Base-by-base conservation (phyloP, 2,329 filamentous ascomycete genomes). In the Calycina herbarum region DNA sequence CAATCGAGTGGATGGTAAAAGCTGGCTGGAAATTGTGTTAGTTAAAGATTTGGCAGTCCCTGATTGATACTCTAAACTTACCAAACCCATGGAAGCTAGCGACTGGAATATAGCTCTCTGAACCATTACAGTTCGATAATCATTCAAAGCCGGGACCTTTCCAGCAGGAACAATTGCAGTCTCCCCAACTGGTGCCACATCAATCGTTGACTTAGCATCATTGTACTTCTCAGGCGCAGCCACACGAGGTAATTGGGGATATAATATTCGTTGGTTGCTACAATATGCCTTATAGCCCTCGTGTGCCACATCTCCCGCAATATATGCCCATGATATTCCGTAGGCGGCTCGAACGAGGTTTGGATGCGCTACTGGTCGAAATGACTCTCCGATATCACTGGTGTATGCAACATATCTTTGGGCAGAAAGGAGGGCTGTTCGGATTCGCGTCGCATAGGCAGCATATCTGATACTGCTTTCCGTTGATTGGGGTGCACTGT, bases 331-430 rank as follows among this genome's bases (percentile, higher is more conserved):
- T 1, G 92, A 96, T 54, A 99, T 82, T 59, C 87, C 94, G 76
- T 99, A 99, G 5, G 95, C 95, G 59, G 86, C 82, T 66, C 89
- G 86, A 11, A 99, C 90, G 2, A 96, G 80, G 73, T 84, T 88
- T 0, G 93, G 94, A 76, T 97, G 94, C 3, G 94, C 94, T 48
- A 99, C 85, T 0, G 95, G 95, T 1, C 95, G 88, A 79, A 99
- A 99, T 0, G 92, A 96, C 79, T 99, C 95, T 76, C 95, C 95
- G 69, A 99, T 94, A 74, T 98, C 94, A 24, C 90, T 94, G 0
- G 95, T 98, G 78, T 99, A 99, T 64, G 95, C 95, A 59, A 99
- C 93, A 75, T 99, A 99, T 74, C 95, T 89, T 75, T 98, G 95
- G 3, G 94, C 94, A 17, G 91, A 93, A 72, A 94, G 82, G 74